phyloP scores from a whole-genome alignment of 2,329 filamentous ascomycete species.

The Colletotrichum spinosum region DNA sequence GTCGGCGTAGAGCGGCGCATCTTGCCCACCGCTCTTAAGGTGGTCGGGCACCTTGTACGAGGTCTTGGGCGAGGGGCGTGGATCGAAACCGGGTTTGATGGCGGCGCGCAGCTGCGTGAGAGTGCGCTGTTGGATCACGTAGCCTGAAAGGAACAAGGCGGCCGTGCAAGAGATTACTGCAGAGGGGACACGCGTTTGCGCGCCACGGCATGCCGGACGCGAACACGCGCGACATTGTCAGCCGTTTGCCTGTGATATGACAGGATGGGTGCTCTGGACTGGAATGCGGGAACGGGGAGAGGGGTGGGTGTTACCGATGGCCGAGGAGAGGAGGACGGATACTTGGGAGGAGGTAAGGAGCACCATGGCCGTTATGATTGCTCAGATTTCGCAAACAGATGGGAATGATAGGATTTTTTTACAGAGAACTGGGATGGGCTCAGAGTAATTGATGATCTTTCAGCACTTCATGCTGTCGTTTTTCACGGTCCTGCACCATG shows the following conservation, averaged over 20 bases:
- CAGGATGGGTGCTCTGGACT: constrained; percentile 2
- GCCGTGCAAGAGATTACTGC: constrained; percentile 81
- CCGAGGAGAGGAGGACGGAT: constrained; percentile 73
- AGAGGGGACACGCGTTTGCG: constrained; percentile 12
- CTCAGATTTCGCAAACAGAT: neutral
- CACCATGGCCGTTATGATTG: constrained; percentile 44
- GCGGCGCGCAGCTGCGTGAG: constrained; percentile 81
- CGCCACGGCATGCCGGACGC: constrained; percentile 1
- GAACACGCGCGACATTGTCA: constrained; percentile 18
- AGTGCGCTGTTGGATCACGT: constrained; percentile 87
- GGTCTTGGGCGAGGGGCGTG: constrained; percentile 57
- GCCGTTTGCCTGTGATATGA: constrained; percentile 2
- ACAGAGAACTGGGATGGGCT: neutral
- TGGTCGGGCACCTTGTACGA: constrained; percentile 59
- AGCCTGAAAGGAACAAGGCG: constrained; percentile 88
- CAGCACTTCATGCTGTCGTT: neutral
- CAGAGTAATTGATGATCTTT: neutral
- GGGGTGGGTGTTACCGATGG: constrained; percentile 65
- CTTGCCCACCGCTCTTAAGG: constrained; percentile 57
- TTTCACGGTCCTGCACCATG: neutral
- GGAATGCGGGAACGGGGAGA: constrained; percentile 33
- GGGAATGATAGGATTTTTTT: neutral
- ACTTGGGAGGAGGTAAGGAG: constrained; percentile 78
- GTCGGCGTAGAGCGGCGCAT: constrained; percentile 44
- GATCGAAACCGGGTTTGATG: constrained; percentile 65